These are phyloP conservation scores for Neurospora sp. DNA, from an alignment of 2,329 filamentous ascomycete genomes.

Conservation along the genomic window DNA sequence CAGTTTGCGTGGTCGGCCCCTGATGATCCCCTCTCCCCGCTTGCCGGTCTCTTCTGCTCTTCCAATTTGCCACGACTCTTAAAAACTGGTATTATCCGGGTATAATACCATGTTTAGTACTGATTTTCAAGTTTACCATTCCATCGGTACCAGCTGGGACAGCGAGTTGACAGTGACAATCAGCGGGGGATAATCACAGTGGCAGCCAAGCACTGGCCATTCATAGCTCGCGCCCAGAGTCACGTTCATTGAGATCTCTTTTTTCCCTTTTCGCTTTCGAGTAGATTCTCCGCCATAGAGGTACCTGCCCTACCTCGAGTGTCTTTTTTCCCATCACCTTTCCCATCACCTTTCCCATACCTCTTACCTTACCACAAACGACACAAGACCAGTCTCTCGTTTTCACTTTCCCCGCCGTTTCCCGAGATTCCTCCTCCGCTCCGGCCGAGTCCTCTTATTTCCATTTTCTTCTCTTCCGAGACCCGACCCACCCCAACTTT, in stretches of 20 bases:
- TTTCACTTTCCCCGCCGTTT: background rate
- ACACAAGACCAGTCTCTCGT: background rate
- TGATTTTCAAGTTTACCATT: background rate
- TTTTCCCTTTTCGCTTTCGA: background rate
- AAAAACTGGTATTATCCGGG: background rate
- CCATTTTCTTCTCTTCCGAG: background rate
- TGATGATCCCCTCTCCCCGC: background rate
- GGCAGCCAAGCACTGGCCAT: background rate
- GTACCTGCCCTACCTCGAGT: background rate
- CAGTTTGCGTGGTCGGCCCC: background rate
- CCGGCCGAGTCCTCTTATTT: background rate
- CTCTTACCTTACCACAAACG: background rate
- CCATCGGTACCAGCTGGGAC: background rate
- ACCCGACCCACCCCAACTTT: background rate
- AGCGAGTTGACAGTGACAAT: background rate
- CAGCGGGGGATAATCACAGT: background rate
- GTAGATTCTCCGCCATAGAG: background rate
- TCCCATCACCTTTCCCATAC: background rate
- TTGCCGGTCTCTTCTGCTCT: background rate
- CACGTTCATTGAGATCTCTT: background rate
- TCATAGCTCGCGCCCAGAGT: background rate
- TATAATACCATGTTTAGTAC: background rate
- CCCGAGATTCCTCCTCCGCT: background rate
- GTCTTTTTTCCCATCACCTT: too few species aligned
- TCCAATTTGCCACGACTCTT: background rate